These are phyloP conservation scores for Discostella pseudostelligera DNA, from an alignment of 108 stramenopile species.

Conservation along the genomic window DNA sequence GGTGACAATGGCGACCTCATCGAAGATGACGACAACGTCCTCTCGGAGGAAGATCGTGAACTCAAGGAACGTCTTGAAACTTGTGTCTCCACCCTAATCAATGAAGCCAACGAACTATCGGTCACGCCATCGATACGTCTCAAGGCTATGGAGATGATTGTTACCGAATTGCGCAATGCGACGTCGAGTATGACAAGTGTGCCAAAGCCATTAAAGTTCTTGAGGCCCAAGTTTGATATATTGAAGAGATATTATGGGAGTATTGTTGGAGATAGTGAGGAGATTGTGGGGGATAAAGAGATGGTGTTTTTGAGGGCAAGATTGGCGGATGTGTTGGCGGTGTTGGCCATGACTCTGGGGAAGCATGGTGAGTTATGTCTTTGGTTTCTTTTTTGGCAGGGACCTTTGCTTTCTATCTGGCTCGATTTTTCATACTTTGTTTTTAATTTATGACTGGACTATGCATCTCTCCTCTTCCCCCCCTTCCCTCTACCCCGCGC, in stretches of 20 bases:
- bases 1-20: conserved; percentile 24
- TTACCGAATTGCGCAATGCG: conserved; percentile 84
- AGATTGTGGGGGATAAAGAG: conserved; percentile 52
- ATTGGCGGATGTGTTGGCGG: conserved; percentile 94
- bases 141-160: conserved; percentile 88
- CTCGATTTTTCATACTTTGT: too few species aligned
- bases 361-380: conserved; percentile 65
- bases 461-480: too few species aligned
- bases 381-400: not conserved
- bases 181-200: conserved; percentile 98
- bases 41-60: conserved; percentile 83
- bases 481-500: too few species aligned
- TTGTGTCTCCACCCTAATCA: conserved; percentile 79
- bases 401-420: too few species aligned
- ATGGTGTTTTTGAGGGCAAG: conserved; percentile 60
- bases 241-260: conserved; percentile 78
- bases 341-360: conserved; percentile 97
- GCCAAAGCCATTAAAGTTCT: conserved; percentile 98
- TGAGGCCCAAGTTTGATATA: conserved; percentile 90
- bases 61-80: conserved; percentile 88
- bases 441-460: too few species aligned
- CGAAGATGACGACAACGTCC: conserved; percentile 27
- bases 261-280: conserved; percentile 32
- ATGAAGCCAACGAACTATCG: conserved; percentile 60
- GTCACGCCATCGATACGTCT: conserved; percentile 75